Evolutionary conservation across 1,139 yeast species (phyloP).

Genomic region (Spathaspora sp.): DNA sequence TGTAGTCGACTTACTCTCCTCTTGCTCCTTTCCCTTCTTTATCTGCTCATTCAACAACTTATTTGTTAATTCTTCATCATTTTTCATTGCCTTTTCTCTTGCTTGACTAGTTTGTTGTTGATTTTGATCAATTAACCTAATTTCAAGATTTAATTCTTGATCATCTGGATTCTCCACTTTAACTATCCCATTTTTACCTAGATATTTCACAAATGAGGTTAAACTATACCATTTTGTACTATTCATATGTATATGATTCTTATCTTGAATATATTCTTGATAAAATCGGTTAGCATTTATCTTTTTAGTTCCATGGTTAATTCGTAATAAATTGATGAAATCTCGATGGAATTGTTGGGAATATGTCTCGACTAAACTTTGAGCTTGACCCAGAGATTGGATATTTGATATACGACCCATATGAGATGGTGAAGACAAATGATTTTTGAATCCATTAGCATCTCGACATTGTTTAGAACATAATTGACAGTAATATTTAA

Average conservation of each 20-base stretch:
- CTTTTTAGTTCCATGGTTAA: constrained; percentile 78
- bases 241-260: constrained; percentile 86
- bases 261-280: constrained; percentile 81
- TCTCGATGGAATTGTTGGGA: constrained; percentile 61
- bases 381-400: constrained; percentile 39
- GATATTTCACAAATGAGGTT: constrained; percentile 64
- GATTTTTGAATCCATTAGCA: constrained; percentile 92
- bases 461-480: constrained; percentile 94
- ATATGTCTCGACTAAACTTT: constrained; percentile 53
- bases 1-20: not conserved
- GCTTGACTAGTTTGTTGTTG: constrained; percentile 14
- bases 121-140: constrained; percentile 27
- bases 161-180: constrained; percentile 48
- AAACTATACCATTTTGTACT: constrained; percentile 80
- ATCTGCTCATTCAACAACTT: constrained; percentile 55
- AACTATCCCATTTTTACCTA: constrained; percentile 62
- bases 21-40: constrained; percentile 32
- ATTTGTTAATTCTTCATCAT: constrained; percentile 38
- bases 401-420: constrained; percentile 48
- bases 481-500: constrained; percentile 86
- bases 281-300: constrained; percentile 84
- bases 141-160: constrained; percentile 39
- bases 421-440: constrained; percentile 76
- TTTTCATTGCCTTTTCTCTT: constrained; percentile 32
- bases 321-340: constrained; percentile 61